Evolutionary conservation across 2,329 filamentous ascomycete genomes (phyloP).

Genomic region (Nannizziopsis barbatae): DNA sequence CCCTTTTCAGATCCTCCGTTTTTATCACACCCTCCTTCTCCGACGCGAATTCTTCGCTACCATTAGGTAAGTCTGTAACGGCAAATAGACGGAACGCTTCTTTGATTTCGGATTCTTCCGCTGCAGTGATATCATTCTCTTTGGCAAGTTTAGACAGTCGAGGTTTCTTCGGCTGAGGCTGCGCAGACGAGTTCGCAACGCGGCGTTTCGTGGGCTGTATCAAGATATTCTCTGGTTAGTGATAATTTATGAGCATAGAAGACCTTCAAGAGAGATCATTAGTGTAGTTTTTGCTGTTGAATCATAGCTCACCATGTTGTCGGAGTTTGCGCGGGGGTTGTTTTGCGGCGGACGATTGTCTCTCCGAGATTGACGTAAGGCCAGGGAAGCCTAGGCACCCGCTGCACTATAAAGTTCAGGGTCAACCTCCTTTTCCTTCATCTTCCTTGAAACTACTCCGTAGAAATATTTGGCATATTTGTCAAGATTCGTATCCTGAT

Average conservation of each 20-base stretch:
- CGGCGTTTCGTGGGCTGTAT: conserved; percentile 31
- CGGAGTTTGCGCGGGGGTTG: not conserved
- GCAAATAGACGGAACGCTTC: conserved; percentile 81
- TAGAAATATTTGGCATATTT: no score
- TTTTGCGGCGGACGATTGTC: no score
- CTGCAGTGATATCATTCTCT: conserved; percentile 72
- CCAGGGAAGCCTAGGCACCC: no score
- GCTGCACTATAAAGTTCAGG: no score
- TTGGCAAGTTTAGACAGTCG: conserved; percentile 82
- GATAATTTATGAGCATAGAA: not conserved
- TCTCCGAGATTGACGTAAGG: no score
- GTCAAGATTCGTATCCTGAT: no score
- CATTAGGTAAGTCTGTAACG: conserved; percentile 7
- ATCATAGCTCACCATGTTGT: conserved; percentile 1
- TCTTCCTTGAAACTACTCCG: no score
- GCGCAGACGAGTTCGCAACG: conserved; percentile 22
- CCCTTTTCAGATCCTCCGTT: conserved; percentile 56
- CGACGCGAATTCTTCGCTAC: conserved; percentile 50
- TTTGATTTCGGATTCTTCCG: conserved; percentile 79
- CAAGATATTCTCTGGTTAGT: not conserved
- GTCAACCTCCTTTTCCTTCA: no score
- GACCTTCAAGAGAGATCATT: not conserved
- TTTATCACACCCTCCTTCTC: conserved; percentile 62
- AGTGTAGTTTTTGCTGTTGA: no score
- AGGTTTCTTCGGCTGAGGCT: conserved; percentile 24